Conservation (phyloP, 495 filamentous ascomycete species). For the Clavariopsis aquatica region DNA sequence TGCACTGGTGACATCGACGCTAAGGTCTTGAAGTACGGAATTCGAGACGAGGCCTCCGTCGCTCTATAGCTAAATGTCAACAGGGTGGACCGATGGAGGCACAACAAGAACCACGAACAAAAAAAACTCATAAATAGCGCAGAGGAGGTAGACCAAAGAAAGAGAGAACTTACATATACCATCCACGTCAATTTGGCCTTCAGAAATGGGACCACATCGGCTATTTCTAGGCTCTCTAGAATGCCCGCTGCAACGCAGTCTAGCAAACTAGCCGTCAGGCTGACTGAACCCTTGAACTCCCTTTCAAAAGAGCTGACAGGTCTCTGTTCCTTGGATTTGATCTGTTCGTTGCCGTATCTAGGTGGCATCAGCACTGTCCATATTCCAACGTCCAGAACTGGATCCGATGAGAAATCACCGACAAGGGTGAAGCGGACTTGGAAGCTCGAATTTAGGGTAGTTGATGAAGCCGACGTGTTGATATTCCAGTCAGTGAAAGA, state of each 20-base stretch:
- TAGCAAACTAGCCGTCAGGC: conserved; percentile 19
- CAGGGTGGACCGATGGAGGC: not conserved
- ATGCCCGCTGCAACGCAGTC: conserved; percentile 11
- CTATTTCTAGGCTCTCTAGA: conserved; percentile 13
- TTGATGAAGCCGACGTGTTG: not conserved
- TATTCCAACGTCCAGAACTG: not conserved
- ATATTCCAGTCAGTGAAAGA: conserved; percentile 19
- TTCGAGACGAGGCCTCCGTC: conserved; percentile 6
- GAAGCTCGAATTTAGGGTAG: conserved; percentile 4
- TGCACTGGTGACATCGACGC: conserved; percentile 13
- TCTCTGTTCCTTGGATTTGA: not conserved
- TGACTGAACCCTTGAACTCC: conserved; percentile 14
- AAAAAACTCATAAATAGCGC: too few relatives aligned
- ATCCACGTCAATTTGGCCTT: conserved; percentile 25
- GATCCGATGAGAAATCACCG: conserved; percentile 12
- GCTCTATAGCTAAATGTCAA: conserved; percentile 1
- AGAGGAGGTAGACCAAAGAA: not conserved
- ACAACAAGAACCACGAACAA: too few relatives aligned
- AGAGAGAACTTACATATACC: conserved; percentile 6
- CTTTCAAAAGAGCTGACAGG: not conserved
- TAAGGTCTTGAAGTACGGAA: not conserved
- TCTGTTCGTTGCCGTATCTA: not conserved
- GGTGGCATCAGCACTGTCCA: conserved; percentile 15
- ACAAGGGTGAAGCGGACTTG: conserved; percentile 14
- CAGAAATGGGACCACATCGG: conserved; percentile 25